Evolutionary conservation across 805 yeast genomes (phyloP), one percentile per base, ranked within the genome.

Genomic region (Clavispora phyllophila): DNA sequence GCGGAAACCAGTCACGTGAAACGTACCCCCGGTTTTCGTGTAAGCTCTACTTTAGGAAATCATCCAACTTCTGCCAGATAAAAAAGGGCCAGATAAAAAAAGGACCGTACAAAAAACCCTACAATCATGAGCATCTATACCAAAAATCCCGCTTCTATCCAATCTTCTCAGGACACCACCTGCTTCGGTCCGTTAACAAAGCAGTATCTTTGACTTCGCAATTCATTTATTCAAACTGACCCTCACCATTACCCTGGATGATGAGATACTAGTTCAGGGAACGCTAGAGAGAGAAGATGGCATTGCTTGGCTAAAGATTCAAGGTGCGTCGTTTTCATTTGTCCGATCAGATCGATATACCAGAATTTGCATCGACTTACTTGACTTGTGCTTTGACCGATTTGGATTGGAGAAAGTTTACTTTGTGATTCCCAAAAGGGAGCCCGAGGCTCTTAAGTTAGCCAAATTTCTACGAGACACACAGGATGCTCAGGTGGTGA

Each of bases 151-250:
- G 10, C 19, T 2, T 9, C 31, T 7, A 13, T 12, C 5, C 17
- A 27, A 6, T 13, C 31, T 5, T 27, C 31, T 4, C 8, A n/a
- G 8, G 15, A 5, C 17, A 14, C 13, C 31, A 8, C 31, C 17
- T 22, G 5, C 17, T 14, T 36, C 14, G 24, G 18, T 23, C 20
- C 39, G 43, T 43, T 37, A 13, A 48, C 46, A 42, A 45, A 53
- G 57, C 60, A 62, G 62, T 58, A 49, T 53, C 51, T 60, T 58
- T 60, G 65, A 60, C 65, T 49, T 43, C 55, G 65, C 56, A 46
- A 58, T 53, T 47, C 47, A 37, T 25, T 8, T 28, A 7, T n/a
- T 6, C 12, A 20, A 28, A 4, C 29, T 12, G 18, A 3, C 18
- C 31, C 13, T 37, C n/a, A 14, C 19, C 9, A 25, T 37, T 1